phyloP scores from a whole-genome alignment of 441 rosid species.

The Adansonia grandidieri region DNA sequence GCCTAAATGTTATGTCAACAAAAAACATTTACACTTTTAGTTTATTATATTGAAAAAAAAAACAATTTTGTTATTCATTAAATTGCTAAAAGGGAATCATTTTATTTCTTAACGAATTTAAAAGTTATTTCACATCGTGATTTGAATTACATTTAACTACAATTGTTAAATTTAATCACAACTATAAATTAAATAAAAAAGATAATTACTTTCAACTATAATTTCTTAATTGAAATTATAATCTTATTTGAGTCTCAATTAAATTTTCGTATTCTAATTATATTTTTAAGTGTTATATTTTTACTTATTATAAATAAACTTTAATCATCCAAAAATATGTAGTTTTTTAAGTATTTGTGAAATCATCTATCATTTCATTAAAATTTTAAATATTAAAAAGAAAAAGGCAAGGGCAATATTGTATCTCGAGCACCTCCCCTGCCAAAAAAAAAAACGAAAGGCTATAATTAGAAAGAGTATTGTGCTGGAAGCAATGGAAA shows the following conservation, averaged over 20 bases:
- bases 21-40: too few relatives aligned
- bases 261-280: neutral
- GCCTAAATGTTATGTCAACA: too few relatives aligned
- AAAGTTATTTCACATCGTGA: too few relatives aligned
- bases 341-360: neutral
- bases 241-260: too few relatives aligned
- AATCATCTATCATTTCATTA: neutral
- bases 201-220: too few relatives aligned
- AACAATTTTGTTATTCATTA: too few relatives aligned
- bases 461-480: conserved; percentile 15
- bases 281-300: neutral
- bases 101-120: too few relatives aligned
- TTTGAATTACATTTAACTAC: too few relatives aligned
- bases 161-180: too few relatives aligned
- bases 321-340: neutral
- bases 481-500: neutral
- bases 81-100: too few relatives aligned
- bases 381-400: neutral
- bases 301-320: neutral
- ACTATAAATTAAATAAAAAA: too few relatives aligned
- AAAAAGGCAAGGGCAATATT: neutral
- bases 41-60: too few relatives aligned
- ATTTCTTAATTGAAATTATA: neutral
- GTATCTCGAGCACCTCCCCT: neutral
- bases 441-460: neutral